phyloP scores from a whole-genome alignment of 2,329 filamentous ascomycete species.

The Pseudocercospora fijiensis region DNA sequence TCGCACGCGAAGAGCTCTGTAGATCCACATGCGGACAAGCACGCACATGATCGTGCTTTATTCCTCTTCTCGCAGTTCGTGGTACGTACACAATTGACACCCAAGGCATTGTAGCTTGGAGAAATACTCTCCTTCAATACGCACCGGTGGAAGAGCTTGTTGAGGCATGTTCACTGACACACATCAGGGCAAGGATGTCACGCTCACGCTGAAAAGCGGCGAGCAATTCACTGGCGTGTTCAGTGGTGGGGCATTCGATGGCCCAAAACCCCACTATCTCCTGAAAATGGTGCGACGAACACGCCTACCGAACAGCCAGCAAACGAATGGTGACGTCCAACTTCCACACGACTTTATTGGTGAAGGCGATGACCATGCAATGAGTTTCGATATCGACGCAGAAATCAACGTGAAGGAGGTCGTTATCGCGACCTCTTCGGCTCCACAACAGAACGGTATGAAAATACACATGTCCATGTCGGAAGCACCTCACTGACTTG shows the following conservation, averaged over 20 bases:
- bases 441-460: conserved; percentile 59
- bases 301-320: conserved; percentile 41
- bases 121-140: neutral
- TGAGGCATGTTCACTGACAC: conserved; percentile 11
- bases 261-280: conserved; percentile 55
- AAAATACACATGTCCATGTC: neutral
- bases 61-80: conserved; percentile 60
- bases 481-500: conserved; percentile 19
- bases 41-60: conserved; percentile 60
- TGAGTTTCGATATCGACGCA: conserved; percentile 63
- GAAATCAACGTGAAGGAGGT: conserved; percentile 58
- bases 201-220: conserved; percentile 59
- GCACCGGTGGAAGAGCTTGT: neutral
- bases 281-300: conserved; percentile 66
- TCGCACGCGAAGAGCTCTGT: conserved; percentile 37
- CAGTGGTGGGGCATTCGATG: conserved; percentile 55
- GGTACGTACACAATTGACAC: conserved; percentile 52
- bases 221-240: conserved; percentile 63
- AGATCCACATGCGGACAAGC: conserved; percentile 56
- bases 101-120: neutral
- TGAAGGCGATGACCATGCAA: conserved; percentile 50
- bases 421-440: conserved; percentile 52
- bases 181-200: conserved; percentile 55
- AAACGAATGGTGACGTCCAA: conserved; percentile 49
- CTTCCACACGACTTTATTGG: conserved; percentile 47